Evolutionary conservation across 345 rosid genomes (phyloP).

Genomic region (Draba incana): DNA sequence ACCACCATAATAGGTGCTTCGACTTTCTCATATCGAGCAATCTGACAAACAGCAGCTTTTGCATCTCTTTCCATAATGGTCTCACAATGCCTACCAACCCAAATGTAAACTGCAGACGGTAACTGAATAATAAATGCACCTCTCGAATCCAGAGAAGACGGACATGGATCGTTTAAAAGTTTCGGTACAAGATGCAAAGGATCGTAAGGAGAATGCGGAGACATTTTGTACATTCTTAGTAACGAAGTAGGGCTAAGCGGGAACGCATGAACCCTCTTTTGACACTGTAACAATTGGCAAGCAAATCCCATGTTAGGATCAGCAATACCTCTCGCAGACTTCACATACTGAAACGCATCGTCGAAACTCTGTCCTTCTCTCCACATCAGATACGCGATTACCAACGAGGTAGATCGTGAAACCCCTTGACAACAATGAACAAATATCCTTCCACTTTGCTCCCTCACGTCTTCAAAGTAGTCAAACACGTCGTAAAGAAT

Average conservation of each 20-base stretch:
- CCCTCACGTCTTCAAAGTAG: conserved; percentile 99
- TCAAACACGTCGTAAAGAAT: conserved; percentile 97
- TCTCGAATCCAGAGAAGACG: conserved; percentile 85
- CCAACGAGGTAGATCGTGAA: conserved; percentile 96
- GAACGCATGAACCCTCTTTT: conserved; percentile 95
- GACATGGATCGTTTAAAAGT: conserved; percentile 86
- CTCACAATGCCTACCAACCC: conserved; percentile 91
- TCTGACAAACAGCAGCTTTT: conserved; percentile 92
- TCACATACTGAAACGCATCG: conserved; percentile 96
- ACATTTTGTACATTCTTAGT: conserved; percentile 87
- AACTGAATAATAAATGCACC: conserved; percentile 94
- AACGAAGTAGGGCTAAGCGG: conserved; percentile 98
- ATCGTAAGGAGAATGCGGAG: conserved; percentile 96
- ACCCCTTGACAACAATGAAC: conserved; percentile 99
- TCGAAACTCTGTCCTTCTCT: conserved; percentile 99
- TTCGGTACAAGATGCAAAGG: conserved; percentile 98
- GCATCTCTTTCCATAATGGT: conserved; percentile 96
- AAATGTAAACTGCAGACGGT: conserved; percentile 80
- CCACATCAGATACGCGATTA: conserved; percentile 98
- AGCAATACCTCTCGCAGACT: conserved; percentile 95
- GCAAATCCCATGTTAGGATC: conserved; percentile 99
- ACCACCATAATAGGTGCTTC: conserved; percentile 66
- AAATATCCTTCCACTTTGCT: conserved; percentile 83
- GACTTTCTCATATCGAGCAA: conserved; percentile 90
- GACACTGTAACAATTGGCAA: conserved; percentile 96